These are phyloP conservation scores for Turritis glabra DNA, from an alignment of 345 rosid genomes.

Conservation along the genomic window DNA sequence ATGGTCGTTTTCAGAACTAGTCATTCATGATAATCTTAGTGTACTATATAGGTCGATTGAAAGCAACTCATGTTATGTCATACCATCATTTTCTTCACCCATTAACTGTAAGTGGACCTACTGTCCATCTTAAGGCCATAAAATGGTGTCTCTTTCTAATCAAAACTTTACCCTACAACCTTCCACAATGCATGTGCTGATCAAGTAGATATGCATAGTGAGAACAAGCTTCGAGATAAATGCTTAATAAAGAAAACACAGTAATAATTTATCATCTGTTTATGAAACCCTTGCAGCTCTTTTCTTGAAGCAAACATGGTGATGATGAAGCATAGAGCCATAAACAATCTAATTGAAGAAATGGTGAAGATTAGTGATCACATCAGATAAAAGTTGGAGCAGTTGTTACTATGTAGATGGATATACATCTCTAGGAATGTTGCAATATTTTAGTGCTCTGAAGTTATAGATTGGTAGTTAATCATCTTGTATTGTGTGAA, in stretches of 20 bases:
- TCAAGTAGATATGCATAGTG: conserved; percentile 6
- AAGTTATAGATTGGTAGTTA: too few relatives aligned
- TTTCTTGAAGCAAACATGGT: too few relatives aligned
- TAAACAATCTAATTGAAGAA: too few relatives aligned
- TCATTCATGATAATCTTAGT: neutral
- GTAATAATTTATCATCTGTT: neutral
- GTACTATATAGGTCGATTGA: conserved; percentile 16
- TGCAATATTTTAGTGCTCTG: too few relatives aligned
- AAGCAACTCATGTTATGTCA: conserved; percentile 31
- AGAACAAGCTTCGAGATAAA: neutral
- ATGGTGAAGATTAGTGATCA: too few relatives aligned
- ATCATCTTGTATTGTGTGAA: too few relatives aligned
- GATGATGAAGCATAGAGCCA: too few relatives aligned
- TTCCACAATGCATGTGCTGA: conserved; percentile 28
- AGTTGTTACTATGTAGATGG: too few relatives aligned
- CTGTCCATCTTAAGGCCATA: conserved; percentile 20
- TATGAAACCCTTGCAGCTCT: too few relatives aligned
- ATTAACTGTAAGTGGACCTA: conserved; percentile 26
- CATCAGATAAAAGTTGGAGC: too few relatives aligned
- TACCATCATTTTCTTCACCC: conserved; percentile 27
- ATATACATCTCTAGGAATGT: too few relatives aligned
- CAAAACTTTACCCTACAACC: conserved; percentile 34
- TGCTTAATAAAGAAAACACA: neutral
- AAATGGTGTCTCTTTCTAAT: conserved; percentile 12
- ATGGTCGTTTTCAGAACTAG: conserved; percentile 3